Evolutionary conservation across 768 basidiomycete genomes (phyloP), one percentile per base, ranked within the genome.

Genomic region (Macrolepiota fuliginosa): DNA sequence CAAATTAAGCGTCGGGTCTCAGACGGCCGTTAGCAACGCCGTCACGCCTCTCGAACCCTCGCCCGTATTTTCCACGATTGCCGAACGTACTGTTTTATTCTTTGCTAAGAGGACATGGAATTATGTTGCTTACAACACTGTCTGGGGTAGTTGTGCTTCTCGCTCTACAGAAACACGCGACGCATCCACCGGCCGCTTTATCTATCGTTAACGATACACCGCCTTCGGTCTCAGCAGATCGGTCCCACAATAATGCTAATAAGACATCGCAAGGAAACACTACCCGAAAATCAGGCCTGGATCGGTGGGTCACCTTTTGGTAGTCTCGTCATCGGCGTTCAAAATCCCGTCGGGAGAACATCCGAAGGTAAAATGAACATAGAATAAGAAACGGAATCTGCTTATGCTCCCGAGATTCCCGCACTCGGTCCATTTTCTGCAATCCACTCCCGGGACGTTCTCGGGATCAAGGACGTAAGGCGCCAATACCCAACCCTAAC

Each of bases 271-370:
- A n/a, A n/a, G 15, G 39, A 40, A n/a, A n/a, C n/a, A n/a, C n/a
- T 40, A 40, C 39, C 39, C n/a, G 39, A 40, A 40, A 40, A 40
- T 40, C 25, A 36, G 45, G 39, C 17, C 42, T 55, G 47, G 32
- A 61, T 54, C 60, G 60, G 46, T 37, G 53, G 54, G 12, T 37
- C 32, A 46, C 36, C 17, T 50, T 25, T n/a, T 37, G 13, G 9
- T 15, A 32, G 29, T 40, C 52, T 39, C 60, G 24, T 35, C 35
- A 54, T 54, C 27, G 53, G 60, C 35, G 53, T 49, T 15, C 29
- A 37, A 61, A 47, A n/a, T 54, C 45, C 60, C 60, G 52, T 61
- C 53, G 52, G 60, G 53, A 61, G 53, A 49, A 39, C 27, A 17
- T 17, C 49, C 3, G 39, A 52, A 52, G 37, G n/a, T 56, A 56